phyloP scores from a whole-genome alignment of 805 yeast genomes.

The Metschnikowia aberdeeniae region DNA sequence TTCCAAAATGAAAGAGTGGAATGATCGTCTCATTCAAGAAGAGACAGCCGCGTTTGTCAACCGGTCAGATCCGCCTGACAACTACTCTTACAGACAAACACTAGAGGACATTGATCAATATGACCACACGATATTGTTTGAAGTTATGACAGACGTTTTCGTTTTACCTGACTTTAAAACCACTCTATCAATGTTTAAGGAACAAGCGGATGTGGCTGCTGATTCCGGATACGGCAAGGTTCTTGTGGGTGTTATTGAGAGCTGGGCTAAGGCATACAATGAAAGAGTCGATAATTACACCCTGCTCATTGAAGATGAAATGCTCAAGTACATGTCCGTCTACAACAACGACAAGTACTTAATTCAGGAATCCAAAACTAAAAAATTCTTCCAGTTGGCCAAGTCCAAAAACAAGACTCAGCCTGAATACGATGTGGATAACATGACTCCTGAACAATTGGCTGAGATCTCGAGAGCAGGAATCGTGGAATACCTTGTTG shows the following conservation, averaged over 20 bases:
- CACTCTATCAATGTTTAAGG: slow-evolving; percentile 78
- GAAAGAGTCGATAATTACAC: slow-evolving; percentile 64
- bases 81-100: slow-evolving; percentile 51
- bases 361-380: slow-evolving; percentile 42
- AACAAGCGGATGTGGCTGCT: slow-evolving; percentile 84
- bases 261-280: slow-evolving; percentile 59
- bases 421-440: slow-evolving; percentile 29
- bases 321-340: slow-evolving; percentile 38
- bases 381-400: slow-evolving; percentile 28
- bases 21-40: slow-evolving; percentile 58
- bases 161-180: slow-evolving; percentile 77
- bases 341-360: slow-evolving; percentile 37
- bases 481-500: slow-evolving; percentile 72
- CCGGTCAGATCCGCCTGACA: slow-evolving; percentile 71
- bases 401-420: slow-evolving; percentile 12
- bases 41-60: slow-evolving; percentile 62
- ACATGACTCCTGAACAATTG: slow-evolving; percentile 37
- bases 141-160: slow-evolving; percentile 42
- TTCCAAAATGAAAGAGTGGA: slow-evolving; percentile 81
- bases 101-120: slow-evolving; percentile 37
- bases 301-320: slow-evolving; percentile 44
- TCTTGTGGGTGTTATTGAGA: slow-evolving; percentile 70
- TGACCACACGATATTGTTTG: slow-evolving; percentile 30
- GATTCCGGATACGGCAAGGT: slow-evolving; percentile 79
- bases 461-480: slow-evolving; percentile 53